Percentiles rank a stretch among this genome's conserved stretches.
Evolutionary conservation across 2,329 filamentous ascomycete species (phyloP).

Genomic region (Trichophyton schoenleinii): DNA sequence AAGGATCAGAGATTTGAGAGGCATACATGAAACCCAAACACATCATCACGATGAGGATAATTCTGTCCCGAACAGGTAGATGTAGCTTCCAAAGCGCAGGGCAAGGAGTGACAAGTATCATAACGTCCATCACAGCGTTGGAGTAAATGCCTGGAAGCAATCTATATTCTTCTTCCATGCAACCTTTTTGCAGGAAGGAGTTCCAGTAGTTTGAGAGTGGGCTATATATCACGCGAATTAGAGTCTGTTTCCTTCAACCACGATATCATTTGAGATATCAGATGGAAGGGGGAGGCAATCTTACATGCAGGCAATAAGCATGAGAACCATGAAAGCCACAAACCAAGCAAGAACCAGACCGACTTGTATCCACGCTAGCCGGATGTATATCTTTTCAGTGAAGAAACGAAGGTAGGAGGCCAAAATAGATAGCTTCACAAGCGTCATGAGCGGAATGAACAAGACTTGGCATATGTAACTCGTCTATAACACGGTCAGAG

Average conservation of each 20-base stretch:
- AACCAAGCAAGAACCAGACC: conserved; percentile 11
- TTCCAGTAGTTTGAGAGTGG: conserved; percentile 11
- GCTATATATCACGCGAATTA: conserved; percentile 3
- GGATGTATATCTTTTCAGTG: conserved; percentile 6
- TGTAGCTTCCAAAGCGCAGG: conserved; percentile 12
- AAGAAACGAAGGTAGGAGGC: conserved; percentile 13
- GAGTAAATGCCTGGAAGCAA: conserved; percentile 8
- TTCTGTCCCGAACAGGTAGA: conserved; percentile 10
- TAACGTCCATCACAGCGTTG: conserved; percentile 13
- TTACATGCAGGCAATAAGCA: conserved; percentile 13
- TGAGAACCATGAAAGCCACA: conserved; percentile 10
- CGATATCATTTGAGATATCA: no score
- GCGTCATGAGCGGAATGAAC: conserved; percentile 11
- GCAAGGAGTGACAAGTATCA: conserved; percentile 13
- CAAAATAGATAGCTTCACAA: conserved; percentile 14
- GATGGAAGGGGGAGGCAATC: background rate
- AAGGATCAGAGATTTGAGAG: no score
- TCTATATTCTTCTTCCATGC: conserved; percentile 9
- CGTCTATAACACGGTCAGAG: conserved; percentile 7
- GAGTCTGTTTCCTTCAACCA: background rate
- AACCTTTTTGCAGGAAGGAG: background rate
- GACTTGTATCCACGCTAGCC: conserved; percentile 9
- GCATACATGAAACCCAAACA: conserved; percentile 14
- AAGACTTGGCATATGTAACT: conserved; percentile 13
- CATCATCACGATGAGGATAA: conserved; percentile 13